These are phyloP conservation scores for Cyclocybe aegerita DNA, from an alignment of 768 basidiomycete genomes.

Conservation along the genomic window DNA sequence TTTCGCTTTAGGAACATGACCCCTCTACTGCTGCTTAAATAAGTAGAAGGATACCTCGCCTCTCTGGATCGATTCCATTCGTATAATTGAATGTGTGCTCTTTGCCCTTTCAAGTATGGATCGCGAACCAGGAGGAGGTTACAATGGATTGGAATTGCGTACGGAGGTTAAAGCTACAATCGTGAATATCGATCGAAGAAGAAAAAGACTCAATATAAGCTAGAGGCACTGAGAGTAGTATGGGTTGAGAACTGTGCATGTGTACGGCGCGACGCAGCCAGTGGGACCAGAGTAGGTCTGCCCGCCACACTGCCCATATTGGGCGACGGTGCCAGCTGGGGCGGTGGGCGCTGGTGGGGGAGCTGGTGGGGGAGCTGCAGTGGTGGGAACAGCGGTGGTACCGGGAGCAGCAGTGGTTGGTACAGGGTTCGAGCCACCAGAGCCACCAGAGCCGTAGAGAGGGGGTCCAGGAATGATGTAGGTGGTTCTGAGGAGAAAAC, in stretches of 20 bases:
- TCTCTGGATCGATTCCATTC: too few species aligned
- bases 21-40: too few species aligned
- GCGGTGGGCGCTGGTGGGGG: constrained; percentile 17
- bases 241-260: constrained; percentile 31
- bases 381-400: constrained; percentile 13
- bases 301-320: constrained; percentile 46
- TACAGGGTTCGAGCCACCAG: constrained; percentile 1
- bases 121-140: too few species aligned
- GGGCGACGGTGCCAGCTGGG: constrained; percentile 28
- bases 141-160: too few species aligned
- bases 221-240: constrained; percentile 39
- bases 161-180: not conserved
- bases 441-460: constrained; percentile 39
- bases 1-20: too few species aligned
- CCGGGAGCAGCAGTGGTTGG: constrained; percentile 14
- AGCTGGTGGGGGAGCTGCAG: constrained; percentile 15
- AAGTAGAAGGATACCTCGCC: too few species aligned
- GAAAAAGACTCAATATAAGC: not conserved
- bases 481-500: constrained; percentile 23
- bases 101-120: too few species aligned
- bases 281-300: constrained; percentile 37
- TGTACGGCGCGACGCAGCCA: constrained; percentile 35
- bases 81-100: too few species aligned
- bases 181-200: not conserved
- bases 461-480: constrained; percentile 46